phyloP scores from a whole-genome alignment of 1,284 basidiomycete species.

The Dichomitus squalens region DNA sequence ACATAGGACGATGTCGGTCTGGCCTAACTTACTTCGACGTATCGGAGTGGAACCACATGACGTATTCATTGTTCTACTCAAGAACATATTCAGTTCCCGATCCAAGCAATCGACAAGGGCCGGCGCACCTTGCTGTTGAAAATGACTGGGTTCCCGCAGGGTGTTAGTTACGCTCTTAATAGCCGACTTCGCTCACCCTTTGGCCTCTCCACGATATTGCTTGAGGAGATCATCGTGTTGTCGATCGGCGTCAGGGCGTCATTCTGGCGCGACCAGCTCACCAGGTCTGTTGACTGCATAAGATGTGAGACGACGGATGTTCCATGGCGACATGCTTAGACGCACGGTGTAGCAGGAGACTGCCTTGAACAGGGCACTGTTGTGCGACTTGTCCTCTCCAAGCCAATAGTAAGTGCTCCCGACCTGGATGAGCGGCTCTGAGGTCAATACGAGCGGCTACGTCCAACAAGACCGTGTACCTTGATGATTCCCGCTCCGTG shows the following conservation, averaged over 20 bases:
- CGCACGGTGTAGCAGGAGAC: slow-evolving; percentile 61
- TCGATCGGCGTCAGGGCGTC: slow-evolving; percentile 56
- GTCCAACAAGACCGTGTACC: slow-evolving; percentile 32
- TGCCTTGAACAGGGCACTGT: slow-evolving; percentile 57
- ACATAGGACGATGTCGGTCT: background rate
- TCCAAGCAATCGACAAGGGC: background rate
- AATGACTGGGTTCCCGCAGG: slow-evolving; percentile 42
- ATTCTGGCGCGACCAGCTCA: slow-evolving; percentile 58
- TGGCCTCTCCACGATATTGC: slow-evolving; percentile 64
- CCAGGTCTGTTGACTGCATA: slow-evolving; percentile 52
- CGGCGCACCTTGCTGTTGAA: slow-evolving; percentile 50
- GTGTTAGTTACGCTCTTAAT: background rate
- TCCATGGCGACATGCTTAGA: background rate
- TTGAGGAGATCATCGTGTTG: slow-evolving; percentile 58
- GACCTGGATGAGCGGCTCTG: slow-evolving; percentile 38
- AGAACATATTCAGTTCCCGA: background rate
- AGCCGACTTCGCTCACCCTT: slow-evolving; percentile 45
- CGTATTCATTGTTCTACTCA: slow-evolving; percentile 58
- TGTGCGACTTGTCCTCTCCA: slow-evolving; percentile 64
- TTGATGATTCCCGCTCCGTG: slow-evolving; percentile 65
- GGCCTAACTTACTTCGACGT: slow-evolving; percentile 50
- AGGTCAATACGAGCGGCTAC: background rate
- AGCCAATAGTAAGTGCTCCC: slow-evolving; percentile 63
- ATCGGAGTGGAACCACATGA: slow-evolving; percentile 76
- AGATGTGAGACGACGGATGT: background rate